These are phyloP conservation scores for Tylopilus subfusipes DNA, from an alignment of 768 basidiomycete genomes.

Conservation along the genomic window DNA sequence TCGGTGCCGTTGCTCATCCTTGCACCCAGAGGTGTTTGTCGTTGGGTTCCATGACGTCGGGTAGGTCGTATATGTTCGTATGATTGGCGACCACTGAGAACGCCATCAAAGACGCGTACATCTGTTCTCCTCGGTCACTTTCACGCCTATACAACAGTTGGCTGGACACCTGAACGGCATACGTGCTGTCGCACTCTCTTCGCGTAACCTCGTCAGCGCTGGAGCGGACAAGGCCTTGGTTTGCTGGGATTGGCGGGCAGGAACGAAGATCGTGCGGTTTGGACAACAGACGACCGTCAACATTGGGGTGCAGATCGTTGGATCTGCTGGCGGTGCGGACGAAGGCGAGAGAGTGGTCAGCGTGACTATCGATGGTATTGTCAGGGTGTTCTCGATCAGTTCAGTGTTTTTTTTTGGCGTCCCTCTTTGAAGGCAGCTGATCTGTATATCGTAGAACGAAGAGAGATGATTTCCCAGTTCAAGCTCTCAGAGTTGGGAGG, in stretches of 20 bases:
- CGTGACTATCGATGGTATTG: constrained; percentile 89
- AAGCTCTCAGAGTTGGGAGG: constrained; percentile 76
- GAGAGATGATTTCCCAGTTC: constrained; percentile 93
- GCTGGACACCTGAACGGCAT: constrained; percentile 88
- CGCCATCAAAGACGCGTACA: constrained; percentile 65
- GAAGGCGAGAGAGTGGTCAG: constrained; percentile 86
- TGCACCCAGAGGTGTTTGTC: constrained; percentile 71
- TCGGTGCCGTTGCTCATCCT: constrained; percentile 4
- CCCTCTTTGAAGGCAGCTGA: constrained; percentile 2
- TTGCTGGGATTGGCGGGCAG: constrained; percentile 88
- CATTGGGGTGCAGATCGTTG: constrained; percentile 83
- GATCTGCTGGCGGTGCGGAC: constrained; percentile 35
- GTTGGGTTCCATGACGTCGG: constrained; percentile 93
- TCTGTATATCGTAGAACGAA: constrained; percentile 37
- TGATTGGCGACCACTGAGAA: constrained; percentile 1
- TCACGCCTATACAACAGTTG: constrained; percentile 77
- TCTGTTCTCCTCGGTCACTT: constrained; percentile 81
- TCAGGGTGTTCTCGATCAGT: constrained; percentile 89
- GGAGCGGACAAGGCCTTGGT: constrained; percentile 70
- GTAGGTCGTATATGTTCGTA: constrained; percentile 39
- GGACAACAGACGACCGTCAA: constrained; percentile 93
- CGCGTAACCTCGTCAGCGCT: constrained; percentile 82
- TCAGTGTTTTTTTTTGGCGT: constrained; percentile 30
- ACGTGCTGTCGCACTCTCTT: constrained; percentile 82
- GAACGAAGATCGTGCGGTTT: constrained; percentile 85